Evolutionary conservation across 805 yeast species (phyloP), one percentile per base, ranked within the genome.

Genomic region (Wickerhamiella lipophila): DNA sequence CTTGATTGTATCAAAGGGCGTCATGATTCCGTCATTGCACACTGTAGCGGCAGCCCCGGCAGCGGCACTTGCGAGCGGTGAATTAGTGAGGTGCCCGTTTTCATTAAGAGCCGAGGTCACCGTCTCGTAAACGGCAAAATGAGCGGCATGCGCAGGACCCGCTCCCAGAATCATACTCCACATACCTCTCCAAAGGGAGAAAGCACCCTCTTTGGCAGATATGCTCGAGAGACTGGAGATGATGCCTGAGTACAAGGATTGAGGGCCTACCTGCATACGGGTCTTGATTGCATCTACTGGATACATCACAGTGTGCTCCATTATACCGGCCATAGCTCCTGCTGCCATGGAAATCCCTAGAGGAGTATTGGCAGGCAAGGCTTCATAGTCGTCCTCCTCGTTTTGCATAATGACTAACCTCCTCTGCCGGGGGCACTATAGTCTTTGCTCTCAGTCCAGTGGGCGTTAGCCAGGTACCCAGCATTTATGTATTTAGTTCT

Each of bases 131-230:
- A 92, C 94, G n/a, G 88, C 79, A 63, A 87, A 89, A 66, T 92
- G 89, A 6, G 92, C 82, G 3, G 97, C 97, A 68, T 89, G 98
- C 2, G 97, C 96, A 2, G 98, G 98, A 6, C 98, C 98, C n/a
- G 98, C 96, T 34, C 98, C 98, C 53, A 89, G 62, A 2, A 87
- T 79, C 52, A 92, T 94, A 1, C 95, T 83, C 21, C 86, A 79
- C 15, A 89, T 84, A 49, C 98, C 98, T 60, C 94, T 74, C 95
- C 96, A 89, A 25, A 92, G 73, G 0, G 95, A 83, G 47, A 76
- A 61, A 5, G 89, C 82, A 1, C 98, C 98, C 64, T 89, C 97
- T 15, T 81, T 72, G 13, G 94, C 75, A n/a, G 84, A 73, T 50
- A 92, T 87, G 57, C 74, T 74, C 19, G 86, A 70, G 41, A 86